Evolutionary conservation across 2,329 filamentous ascomycete genomes (phyloP), one percentile per base, ranked within the genome.

Genomic region (Hirsutella minnesotensis): DNA sequence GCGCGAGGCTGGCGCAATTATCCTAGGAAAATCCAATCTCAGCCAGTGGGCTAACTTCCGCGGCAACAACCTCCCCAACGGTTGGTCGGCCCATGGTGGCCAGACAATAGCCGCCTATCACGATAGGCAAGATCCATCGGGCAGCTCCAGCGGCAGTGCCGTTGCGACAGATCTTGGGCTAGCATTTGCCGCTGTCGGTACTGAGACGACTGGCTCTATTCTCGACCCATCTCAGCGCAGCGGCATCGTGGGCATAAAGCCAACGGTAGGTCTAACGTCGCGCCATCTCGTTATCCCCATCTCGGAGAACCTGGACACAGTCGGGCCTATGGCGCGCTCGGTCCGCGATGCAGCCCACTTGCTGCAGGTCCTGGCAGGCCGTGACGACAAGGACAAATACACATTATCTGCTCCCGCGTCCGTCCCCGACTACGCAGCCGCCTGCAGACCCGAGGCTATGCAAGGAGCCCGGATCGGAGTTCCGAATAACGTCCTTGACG

Each of bases 221-320:
- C 50, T 83, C 2, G 69, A 64, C 4, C 80, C 81, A 0, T 54
- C 64, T 1, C 48, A 57, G 21, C 45, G 50, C 1, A 81, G 74
- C 56, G 79, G 79, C 42, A 49, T 83, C 2, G 79, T 83, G 1
- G 80, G 78, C 2, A 78, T 86, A 55, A 81, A 81, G 53, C 77
- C 79, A 1, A 81, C 78, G 0, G 75, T 83, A 2, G 81, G 81
- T 0, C 63, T 84, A 5, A 82, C 75, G 0, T 79, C 75, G 2
- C 64, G 76, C n/a, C 62, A 69, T 47, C 64, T 81, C 4, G 79
- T 82, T 1, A 75, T 84, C n/a, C 79, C 80, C 1, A 75, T 84
- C 5, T 74, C 69, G 13, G 58, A 69, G 33, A 72, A 77, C 50
- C 76, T 80, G 49, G 81, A 85, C 51, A 77, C 72, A 0, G 67